Conservation (phyloP, 306 rosid species). For the Trifolium fragiferum region DNA sequence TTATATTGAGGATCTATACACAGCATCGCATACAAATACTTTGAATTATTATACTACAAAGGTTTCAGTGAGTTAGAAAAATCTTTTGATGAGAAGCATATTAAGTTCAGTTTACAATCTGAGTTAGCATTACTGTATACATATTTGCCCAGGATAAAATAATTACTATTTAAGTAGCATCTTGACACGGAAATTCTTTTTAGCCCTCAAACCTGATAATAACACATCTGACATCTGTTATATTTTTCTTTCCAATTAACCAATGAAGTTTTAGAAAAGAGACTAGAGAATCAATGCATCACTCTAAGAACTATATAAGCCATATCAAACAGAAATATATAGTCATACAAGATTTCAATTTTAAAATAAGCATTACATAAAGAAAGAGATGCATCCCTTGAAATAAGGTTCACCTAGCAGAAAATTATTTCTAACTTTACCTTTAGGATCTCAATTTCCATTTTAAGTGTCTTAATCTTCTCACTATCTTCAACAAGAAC, state of each 20-base stretch:
- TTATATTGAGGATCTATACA: slow-evolving; percentile 14
- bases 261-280: background rate
- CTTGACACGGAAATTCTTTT: background rate
- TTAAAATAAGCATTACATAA: slow-evolving; percentile 30
- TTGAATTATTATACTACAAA: background rate
- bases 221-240: slow-evolving; percentile 4
- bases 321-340: slow-evolving; percentile 22
- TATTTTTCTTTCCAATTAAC: slow-evolving; percentile 20
- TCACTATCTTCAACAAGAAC: slow-evolving; percentile 78
- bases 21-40: slow-evolving; percentile 28
- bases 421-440: slow-evolving; percentile 51
- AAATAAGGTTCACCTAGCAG: slow-evolving; percentile 35
- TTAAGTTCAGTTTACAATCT: background rate
- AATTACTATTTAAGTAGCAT: background rate
- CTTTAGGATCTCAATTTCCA: slow-evolving; percentile 72
- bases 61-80: slow-evolving; percentile 30
- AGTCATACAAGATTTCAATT: slow-evolving; percentile 14
- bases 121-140: background rate
- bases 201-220: background rate
- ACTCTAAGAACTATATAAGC: slow-evolving; percentile 10
- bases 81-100: background rate
- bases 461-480: slow-evolving; percentile 60
- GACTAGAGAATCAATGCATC: slow-evolving; percentile 1
- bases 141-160: background rate
- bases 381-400: slow-evolving; percentile 29